Conservation (phyloP, 768 basidiomycete genomes). For the Candolleomyces aberdarensis region DNA sequence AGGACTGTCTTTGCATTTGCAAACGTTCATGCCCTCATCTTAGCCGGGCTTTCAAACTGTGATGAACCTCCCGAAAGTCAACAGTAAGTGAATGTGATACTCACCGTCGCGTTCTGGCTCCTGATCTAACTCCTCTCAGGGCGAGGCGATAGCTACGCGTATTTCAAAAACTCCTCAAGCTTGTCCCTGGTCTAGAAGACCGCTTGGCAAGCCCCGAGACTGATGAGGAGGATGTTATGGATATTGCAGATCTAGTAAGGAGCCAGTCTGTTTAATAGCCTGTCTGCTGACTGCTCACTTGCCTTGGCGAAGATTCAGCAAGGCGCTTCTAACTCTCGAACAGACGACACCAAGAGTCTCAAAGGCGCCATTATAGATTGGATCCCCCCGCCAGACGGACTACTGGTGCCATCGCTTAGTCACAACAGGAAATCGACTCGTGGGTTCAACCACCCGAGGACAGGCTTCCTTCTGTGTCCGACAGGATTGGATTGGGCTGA, state of each 20-base stretch:
- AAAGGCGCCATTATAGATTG: too few relatives aligned
- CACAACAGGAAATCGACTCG: too few relatives aligned
- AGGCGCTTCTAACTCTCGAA: constrained; percentile 8
- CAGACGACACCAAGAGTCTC: too few relatives aligned
- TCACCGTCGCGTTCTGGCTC: not conserved
- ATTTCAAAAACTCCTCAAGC: not conserved
- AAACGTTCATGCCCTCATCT: too few relatives aligned
- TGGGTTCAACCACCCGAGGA: too few relatives aligned
- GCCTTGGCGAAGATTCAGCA: constrained; percentile 7
- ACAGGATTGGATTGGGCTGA: constrained; percentile 19
- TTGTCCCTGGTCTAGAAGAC: not conserved
- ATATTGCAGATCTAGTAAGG: not conserved
- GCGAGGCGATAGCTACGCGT: not conserved
- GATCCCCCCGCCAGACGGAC: too few relatives aligned
- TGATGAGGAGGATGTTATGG: not conserved
- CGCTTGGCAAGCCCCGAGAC: not conserved
- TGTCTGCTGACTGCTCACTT: not conserved
- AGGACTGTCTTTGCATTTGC: too few relatives aligned
- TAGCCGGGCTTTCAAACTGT: not conserved
- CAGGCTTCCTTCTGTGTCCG: constrained; percentile 18
- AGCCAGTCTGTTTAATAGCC: not conserved
- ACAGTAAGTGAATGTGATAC: not conserved
- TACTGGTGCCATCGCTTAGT: too few relatives aligned
- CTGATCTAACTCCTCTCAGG: not conserved
- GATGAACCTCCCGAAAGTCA: not conserved